A percentile compares a stretch with the other conserved stretches of the same genome.
Evolutionary conservation across 495 filamentous ascomycete genomes (phyloP).

Genomic region (Neurospora intermedia): DNA sequence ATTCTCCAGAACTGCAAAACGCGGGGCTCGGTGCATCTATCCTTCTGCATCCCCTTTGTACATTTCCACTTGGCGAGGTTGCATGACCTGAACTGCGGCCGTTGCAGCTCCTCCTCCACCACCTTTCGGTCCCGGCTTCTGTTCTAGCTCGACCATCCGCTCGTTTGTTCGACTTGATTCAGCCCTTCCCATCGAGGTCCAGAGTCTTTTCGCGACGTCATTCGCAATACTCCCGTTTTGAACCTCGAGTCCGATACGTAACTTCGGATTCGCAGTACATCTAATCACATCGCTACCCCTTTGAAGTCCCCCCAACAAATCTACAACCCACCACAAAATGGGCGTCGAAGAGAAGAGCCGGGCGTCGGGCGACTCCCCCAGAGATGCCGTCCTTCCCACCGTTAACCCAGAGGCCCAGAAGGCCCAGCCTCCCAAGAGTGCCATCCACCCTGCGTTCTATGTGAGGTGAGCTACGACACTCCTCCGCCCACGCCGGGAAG

Average conservation of each 20-base stretch:
- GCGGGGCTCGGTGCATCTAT: background rate
- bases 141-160: conserved; percentile 23
- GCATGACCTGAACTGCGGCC: background rate
- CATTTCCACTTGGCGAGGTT: background rate
- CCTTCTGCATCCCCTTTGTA: background rate
- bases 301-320: background rate
- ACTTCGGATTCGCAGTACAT: background rate
- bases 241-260: background rate
- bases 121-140: background rate
- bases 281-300: background rate
- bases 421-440: conserved; percentile 45
- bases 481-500: background rate
- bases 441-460: conserved; percentile 77
- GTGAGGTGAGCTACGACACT: conserved; percentile 55
- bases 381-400: conserved; percentile 61
- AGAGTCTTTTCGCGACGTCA: conserved; percentile 7
- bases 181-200: conserved; percentile 2
- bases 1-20: background rate
- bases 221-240: background rate
- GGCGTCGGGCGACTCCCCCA: conserved; percentile 60
- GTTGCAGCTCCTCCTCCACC: background rate
- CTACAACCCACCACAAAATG: conserved; percentile 13
- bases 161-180: conserved; percentile 14
- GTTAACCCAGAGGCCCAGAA: conserved; percentile 65
- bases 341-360: conserved; percentile 66